Conservation (phyloP, 192 early-diverging fungal species). For the Coemansia sp. region DNA sequence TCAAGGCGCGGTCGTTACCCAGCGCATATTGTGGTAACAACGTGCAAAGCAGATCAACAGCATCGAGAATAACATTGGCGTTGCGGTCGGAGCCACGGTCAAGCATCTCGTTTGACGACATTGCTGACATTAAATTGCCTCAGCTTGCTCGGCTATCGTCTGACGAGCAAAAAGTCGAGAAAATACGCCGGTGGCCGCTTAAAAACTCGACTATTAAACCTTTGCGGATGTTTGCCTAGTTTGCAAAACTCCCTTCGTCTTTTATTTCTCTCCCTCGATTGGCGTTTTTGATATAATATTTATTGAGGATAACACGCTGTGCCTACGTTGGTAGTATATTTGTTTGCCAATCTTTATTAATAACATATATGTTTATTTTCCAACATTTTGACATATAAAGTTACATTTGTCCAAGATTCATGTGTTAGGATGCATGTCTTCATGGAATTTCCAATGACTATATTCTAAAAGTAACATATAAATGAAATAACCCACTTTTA, state of each 20-base stretch:
- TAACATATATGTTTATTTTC: not conserved
- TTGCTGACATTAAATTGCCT: not conserved
- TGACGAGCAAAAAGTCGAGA: slow-evolving; percentile 13
- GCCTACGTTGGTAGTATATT: too few relatives aligned
- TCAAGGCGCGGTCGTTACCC: slow-evolving; percentile 15
- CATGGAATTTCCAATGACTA: too few relatives aligned
- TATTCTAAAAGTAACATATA: too few relatives aligned
- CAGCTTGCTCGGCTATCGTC: not conserved
- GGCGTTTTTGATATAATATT: not conserved
- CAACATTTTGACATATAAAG: not conserved
- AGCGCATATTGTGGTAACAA: not conserved
- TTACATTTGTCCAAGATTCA: too few relatives aligned
- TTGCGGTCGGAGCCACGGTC: slow-evolving; percentile 9
- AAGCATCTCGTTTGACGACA: not conserved
- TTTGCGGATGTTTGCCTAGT: slow-evolving; percentile 21
- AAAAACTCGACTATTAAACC: slow-evolving; percentile 21
- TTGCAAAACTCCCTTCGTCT: not conserved
- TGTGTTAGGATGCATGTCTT: too few relatives aligned
- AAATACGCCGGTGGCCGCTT: slow-evolving; percentile 14
- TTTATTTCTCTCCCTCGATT: not conserved
- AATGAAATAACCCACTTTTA: too few relatives aligned
- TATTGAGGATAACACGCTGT: too few relatives aligned
- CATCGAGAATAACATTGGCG: slow-evolving; percentile 5
- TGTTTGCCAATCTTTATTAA: not conserved
- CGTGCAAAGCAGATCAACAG: slow-evolving; percentile 1